Conservation (phyloP, 2,329 filamentous ascomycete species). For the Peltaster fructicola region DNA sequence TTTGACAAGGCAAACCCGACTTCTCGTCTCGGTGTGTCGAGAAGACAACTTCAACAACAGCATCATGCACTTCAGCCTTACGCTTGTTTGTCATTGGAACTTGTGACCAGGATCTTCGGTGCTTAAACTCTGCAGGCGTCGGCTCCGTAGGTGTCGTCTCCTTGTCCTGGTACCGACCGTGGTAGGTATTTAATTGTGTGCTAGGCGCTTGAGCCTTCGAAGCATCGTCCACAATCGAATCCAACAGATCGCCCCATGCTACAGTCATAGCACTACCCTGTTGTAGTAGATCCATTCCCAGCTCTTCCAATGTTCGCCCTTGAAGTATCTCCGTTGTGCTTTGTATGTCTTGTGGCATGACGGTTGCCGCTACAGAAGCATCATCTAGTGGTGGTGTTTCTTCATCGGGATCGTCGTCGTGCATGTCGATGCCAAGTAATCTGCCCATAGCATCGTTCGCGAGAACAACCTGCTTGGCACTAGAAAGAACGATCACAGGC, state of each 20-base stretch:
- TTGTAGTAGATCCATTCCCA: slow-evolving; percentile 57
- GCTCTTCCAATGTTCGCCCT: slow-evolving; percentile 48
- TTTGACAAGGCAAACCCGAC: slow-evolving; percentile 19
- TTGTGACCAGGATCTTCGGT: slow-evolving; percentile 8
- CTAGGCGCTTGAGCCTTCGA: slow-evolving; percentile 11
- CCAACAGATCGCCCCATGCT: slow-evolving; percentile 32
- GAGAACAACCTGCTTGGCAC: slow-evolving; percentile 49
- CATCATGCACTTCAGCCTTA: slow-evolving; percentile 35
- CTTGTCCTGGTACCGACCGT: slow-evolving; percentile 7
- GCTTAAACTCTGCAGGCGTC: no score
- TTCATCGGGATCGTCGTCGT: slow-evolving; percentile 4
- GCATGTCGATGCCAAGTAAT: slow-evolving; percentile 41
- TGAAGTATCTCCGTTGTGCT: slow-evolving; percentile 41
- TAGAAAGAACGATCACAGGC: slow-evolving; percentile 51
- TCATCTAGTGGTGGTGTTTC: slow-evolving; percentile 1
- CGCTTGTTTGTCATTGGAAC: slow-evolving; percentile 13
- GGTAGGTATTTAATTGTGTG: slow-evolving; percentile 14
- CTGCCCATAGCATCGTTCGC: slow-evolving; percentile 62
- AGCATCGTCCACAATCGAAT: slow-evolving; percentile 25
- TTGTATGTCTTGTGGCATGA: slow-evolving; percentile 8
- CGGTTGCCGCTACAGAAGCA: no score
- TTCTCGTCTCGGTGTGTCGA: slow-evolving; percentile 28
- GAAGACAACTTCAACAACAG: slow-evolving; percentile 51
- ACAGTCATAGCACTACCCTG: slow-evolving; percentile 39
- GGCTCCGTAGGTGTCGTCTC: slow-evolving; percentile 7